Evolutionary conservation across 192 early-diverging fungal species (phyloP), one percentile per base, ranked within the genome.

Genomic region (Coemansia sp.): DNA sequence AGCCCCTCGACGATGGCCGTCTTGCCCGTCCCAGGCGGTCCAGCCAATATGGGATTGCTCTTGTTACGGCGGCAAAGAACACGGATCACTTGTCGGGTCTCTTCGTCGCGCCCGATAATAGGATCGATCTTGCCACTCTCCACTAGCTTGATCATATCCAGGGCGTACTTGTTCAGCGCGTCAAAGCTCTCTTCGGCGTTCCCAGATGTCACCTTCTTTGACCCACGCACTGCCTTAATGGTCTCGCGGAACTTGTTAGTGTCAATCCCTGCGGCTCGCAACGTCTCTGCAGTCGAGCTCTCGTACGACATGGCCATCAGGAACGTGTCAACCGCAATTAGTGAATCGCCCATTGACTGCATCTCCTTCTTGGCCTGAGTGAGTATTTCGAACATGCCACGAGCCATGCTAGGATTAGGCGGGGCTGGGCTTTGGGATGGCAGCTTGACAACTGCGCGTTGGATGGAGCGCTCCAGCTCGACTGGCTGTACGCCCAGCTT

Each of bases 61-160:
- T 97, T 97, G 16, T 93, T 95, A 57, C 94, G 84, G 55, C 94
- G 84, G 23, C 92, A 88, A 17, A 97, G 86, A 16, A 99, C 93
- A n/a, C 94, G 92, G 64, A 99, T 94, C 26, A 98, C 93, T 35
- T 96, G 88, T 14, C 96, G 87, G 76, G 97, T 98, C 73, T 97
- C 96, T 33, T 98, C 95, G 75, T 97, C 96, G 32, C 97, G 90
- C 23, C 96, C 96, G 78, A 99, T 96, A 58, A 95, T 91, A 0
- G 97, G 97, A 76, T 99, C 97, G 10, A 99, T 87, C 76, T 98
- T 97, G 28, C 96, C 96, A 11, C 85, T 81, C 63, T 92, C 87
- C 26, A 94, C 96, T 67, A 93, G 75, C 17, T 83, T 84, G 23
- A 93, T 88, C 79, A 99, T 81, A 63, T 99, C 94, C 62, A 96